A percentile compares a stretch with the other conserved stretches of the same genome.
These are phyloP conservation scores for Setaria italica DNA, from an alignment of 202 grass and related monocot species.

Conservation along the genomic window DNA sequence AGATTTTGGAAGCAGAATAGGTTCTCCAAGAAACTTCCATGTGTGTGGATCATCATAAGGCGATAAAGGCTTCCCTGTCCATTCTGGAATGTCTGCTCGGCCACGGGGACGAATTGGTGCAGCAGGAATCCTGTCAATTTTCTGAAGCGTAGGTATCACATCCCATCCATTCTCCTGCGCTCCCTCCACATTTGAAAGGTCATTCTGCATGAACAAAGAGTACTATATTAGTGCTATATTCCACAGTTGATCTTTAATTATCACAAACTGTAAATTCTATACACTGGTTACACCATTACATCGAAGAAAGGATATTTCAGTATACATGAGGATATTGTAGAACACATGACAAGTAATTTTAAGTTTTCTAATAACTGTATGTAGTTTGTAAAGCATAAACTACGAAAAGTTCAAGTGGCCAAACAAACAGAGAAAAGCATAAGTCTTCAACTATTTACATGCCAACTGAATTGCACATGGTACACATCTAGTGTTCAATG, in stretches of 20 bases:
- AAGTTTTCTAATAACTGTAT: too few relatives aligned
- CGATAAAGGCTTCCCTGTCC: slow-evolving; percentile 52
- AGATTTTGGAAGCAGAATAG: slow-evolving; percentile 52
- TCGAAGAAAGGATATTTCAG: slow-evolving; percentile 26
- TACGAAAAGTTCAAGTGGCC: too few relatives aligned
- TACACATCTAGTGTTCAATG: not conserved
- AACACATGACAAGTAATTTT: too few relatives aligned
- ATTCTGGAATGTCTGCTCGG: slow-evolving; percentile 65
- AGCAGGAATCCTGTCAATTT: not conserved
- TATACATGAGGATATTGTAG: too few relatives aligned
- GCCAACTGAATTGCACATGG: not conserved
- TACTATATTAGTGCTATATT: not conserved
- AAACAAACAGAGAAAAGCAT: not conserved
- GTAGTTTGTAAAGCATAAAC: too few relatives aligned
- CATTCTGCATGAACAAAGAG: slow-evolving; percentile 47
- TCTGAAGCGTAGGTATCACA: not conserved
- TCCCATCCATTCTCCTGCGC: not conserved
- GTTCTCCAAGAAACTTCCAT: slow-evolving; percentile 71
- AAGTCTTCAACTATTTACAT: not conserved
- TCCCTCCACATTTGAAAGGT: slow-evolving; percentile 7
- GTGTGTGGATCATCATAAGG: slow-evolving; percentile 41
- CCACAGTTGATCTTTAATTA: not conserved
- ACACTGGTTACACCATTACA: not conserved
- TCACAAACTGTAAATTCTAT: not conserved
- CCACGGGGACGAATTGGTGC: slow-evolving; percentile 36